A percentile compares a stretch with the other conserved stretches of the same genome.
Conservation (phyloP, 352 stramenopile species). For the Phytophthora ramorum region DNA sequence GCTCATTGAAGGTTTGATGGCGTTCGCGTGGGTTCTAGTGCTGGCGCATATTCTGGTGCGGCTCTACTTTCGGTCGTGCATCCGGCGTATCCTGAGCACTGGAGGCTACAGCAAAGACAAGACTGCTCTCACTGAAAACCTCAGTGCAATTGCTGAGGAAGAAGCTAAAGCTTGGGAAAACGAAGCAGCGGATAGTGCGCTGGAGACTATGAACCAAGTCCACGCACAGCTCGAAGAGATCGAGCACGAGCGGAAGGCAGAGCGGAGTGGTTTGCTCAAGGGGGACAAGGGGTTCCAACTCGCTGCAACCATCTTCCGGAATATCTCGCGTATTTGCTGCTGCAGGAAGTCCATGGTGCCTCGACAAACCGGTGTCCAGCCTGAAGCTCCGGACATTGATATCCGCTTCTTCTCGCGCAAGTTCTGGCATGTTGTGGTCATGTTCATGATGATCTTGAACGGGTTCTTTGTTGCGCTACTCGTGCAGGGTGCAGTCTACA, state of each 20-base stretch:
- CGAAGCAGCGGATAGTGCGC: slow-evolving; percentile 27
- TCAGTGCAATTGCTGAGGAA: slow-evolving; percentile 22
- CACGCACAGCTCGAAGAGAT: slow-evolving; percentile 34
- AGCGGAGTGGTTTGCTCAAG: slow-evolving; percentile 8
- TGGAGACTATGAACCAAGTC: slow-evolving; percentile 28
- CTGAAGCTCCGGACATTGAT: slow-evolving; percentile 14
- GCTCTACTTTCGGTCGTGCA: slow-evolving; percentile 49
- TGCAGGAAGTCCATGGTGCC: slow-evolving; percentile 6
- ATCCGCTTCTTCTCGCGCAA: slow-evolving; percentile 65
- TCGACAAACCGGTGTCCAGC: slow-evolving; percentile 8
- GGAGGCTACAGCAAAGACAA: slow-evolving; percentile 35
- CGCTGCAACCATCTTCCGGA: slow-evolving; percentile 21
- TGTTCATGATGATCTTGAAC: slow-evolving; percentile 69
- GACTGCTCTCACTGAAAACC: slow-evolving; percentile 1
- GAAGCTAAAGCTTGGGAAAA: slow-evolving; percentile 18
- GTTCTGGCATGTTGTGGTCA: slow-evolving; percentile 66
- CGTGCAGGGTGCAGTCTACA: slow-evolving; percentile 67
- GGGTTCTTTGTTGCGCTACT: slow-evolving; percentile 65
- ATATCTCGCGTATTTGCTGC: slow-evolving; percentile 7
- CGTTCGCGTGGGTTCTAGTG: slow-evolving; percentile 41
- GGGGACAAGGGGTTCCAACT: slow-evolving; percentile 28
- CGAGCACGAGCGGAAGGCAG: slow-evolving; percentile 12
- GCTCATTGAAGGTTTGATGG: slow-evolving; percentile 40
- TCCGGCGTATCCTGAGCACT: slow-evolving; percentile 38
- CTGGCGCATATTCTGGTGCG: slow-evolving; percentile 39